These are phyloP conservation scores for Cytospora chrysosperma DNA, from an alignment of 2,329 filamentous ascomycete species.

Conservation along the genomic window DNA sequence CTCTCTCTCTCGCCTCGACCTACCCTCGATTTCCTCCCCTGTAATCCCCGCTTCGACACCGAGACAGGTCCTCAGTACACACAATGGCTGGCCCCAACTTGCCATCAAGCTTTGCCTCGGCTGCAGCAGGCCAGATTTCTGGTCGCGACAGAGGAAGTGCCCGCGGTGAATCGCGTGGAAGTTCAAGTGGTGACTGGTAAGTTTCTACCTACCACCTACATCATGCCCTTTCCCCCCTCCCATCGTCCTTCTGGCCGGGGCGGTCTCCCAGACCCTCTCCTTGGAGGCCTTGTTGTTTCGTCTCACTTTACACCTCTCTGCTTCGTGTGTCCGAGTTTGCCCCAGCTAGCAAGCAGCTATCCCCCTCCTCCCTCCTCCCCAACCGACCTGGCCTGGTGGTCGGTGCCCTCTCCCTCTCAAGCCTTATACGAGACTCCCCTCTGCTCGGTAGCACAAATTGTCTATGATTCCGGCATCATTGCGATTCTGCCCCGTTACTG, in stretches of 20 bases:
- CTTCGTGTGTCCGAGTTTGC: not conserved
- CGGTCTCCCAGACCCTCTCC: not conserved
- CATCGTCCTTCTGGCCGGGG: not conserved
- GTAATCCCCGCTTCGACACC: not conserved
- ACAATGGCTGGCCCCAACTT: slow-evolving; percentile 66
- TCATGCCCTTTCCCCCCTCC: not conserved
- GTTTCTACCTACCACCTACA: slow-evolving; percentile 35
- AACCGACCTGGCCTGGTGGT: not conserved
- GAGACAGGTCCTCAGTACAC: slow-evolving; percentile 5
- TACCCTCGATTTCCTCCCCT: not conserved
- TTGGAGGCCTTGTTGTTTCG: not conserved
- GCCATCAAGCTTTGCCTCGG: slow-evolving; percentile 81
- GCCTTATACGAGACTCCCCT: not conserved
- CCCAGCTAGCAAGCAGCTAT: not conserved
- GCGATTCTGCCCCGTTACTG: not conserved
- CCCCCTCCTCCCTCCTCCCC: not conserved
- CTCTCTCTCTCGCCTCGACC: not conserved
- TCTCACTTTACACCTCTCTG: not conserved
- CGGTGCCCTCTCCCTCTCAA: not conserved
- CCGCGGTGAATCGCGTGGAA: slow-evolving; percentile 56
- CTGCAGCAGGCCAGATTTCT: slow-evolving; percentile 71
- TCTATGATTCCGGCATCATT: not conserved
- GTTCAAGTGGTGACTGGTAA: slow-evolving; percentile 70
- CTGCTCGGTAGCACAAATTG: not conserved
- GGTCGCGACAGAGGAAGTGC: slow-evolving; percentile 59